Percentiles rank a stretch among this genome's conserved stretches.
These are phyloP conservation scores for Nepenthes alata DNA, from an alignment of 179 eudicot species.

Conservation along the genomic window DNA sequence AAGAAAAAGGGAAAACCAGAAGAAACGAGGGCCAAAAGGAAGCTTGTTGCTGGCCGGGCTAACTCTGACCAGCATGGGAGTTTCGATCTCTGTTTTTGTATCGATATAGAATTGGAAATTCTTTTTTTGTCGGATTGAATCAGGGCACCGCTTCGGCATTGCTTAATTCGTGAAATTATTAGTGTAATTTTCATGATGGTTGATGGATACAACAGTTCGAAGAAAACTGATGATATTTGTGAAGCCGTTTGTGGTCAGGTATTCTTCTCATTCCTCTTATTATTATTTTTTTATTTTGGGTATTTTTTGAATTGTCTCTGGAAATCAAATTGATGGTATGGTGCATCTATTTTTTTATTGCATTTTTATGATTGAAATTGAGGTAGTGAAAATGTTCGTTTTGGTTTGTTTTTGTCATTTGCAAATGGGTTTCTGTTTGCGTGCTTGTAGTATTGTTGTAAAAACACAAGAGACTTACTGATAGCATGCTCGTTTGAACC, in stretches of 20 bases:
- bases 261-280: background rate
- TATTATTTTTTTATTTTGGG: background rate
- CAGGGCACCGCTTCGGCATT: background rate
- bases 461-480: too few species aligned
- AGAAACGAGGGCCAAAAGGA: too few species aligned
- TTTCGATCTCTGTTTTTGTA: too few species aligned
- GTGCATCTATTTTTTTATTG: background rate
- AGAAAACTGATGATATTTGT: conserved; percentile 38
- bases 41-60: too few species aligned
- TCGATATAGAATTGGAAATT: too few species aligned
- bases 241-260: conserved; percentile 41
- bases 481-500: too few species aligned
- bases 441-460: too few species aligned
- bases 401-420: too few species aligned
- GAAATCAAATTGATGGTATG: background rate
- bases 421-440: too few species aligned
- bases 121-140: too few species aligned
- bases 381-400: background rate
- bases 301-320: background rate
- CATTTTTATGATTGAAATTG: background rate
- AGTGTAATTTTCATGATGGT: conserved; percentile 4
- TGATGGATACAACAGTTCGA: conserved; percentile 31
- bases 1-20: too few species aligned
- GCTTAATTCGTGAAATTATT: background rate
- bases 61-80: too few species aligned